Base-by-base conservation (phyloP, 176 grass and related monocot species). In the Panicum miliaceum region DNA sequence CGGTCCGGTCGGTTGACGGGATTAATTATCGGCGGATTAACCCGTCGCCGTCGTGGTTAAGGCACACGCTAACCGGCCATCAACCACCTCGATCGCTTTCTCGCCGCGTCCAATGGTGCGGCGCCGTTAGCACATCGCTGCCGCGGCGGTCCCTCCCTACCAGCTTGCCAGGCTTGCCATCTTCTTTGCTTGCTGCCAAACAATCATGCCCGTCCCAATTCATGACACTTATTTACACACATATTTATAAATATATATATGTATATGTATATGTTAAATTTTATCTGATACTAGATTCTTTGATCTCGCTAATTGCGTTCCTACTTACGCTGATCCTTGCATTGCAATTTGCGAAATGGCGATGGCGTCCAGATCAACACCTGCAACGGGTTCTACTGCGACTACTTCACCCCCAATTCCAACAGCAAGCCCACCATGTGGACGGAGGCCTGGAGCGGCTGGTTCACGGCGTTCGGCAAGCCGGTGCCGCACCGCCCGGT, bases 351-450 rank as follows among this genome's bases (percentile, higher is more conserved):
- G 48, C 12, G 12, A 22, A 20, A 40, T 78, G 37, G 50, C 36
- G 3, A 22, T 40, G 9, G 35, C 4, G 9, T 25, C 20, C 81
- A 99, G 96, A 99, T 99, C 62, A 96, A 99, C 86, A 84, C 96
- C 68, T 99, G 96, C 64, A 99, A 99, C 11, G 96, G 91, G 0
- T 99, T 99, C 83, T 99, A 99, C 87, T 99, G 96, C 54, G 96
- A 98, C 77, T 76, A 84, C 81, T 99, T 99, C 78, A 85, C 58
- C 18, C 93, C 96, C 66, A 99, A 99, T 51, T 77, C 89, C 52
- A 71, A 79, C 1, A 81, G 77, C 84, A 99, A 99, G 88, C 96
- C 96, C 3, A 90, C 85, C 32, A 94, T 99, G 87, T 99, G 96
- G 96, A 99, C 96, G 1, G 96, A 99, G 81, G 87, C 85, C 15